phyloP scores from a whole-genome alignment of 2,329 filamentous ascomycete species.

The Ophiostoma sp. region DNA sequence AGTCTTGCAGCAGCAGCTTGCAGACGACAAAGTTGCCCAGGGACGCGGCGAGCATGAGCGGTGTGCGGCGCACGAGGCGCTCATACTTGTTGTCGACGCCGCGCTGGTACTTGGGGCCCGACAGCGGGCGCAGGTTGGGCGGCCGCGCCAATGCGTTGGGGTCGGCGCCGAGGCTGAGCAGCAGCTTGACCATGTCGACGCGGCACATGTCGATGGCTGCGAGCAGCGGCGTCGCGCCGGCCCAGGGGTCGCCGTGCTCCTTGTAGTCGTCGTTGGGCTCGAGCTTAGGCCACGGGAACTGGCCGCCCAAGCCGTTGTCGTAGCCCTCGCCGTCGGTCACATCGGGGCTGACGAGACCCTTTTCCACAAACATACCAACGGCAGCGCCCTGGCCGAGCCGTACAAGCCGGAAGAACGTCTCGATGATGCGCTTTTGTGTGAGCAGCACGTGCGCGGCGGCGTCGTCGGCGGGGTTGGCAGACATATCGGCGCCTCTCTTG shows the following conservation, averaged over 20 bases:
- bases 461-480: not conserved
- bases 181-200: constrained; percentile 33
- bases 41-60: constrained; percentile 42
- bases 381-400: constrained; percentile 28
- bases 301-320: not conserved
- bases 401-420: constrained; percentile 18
- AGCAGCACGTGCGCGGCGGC: constrained; percentile 20
- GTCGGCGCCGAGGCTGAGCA: constrained; percentile 35
- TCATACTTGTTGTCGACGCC: constrained; percentile 6
- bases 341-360: constrained; percentile 38
- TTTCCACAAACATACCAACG: constrained; percentile 32
- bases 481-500: not conserved
- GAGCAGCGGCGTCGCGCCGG: constrained; percentile 35
- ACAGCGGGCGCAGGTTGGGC: not conserved
- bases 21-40: constrained; percentile 39
- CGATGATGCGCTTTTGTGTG: constrained; percentile 23
- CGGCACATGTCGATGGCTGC: constrained; percentile 33
- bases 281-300: not conserved
- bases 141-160: constrained; percentile 31
- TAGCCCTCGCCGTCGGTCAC: constrained; percentile 27
- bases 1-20: constrained; percentile 38
- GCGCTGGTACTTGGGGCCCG: not conserved
- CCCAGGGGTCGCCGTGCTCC: constrained; percentile 10
- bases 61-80: constrained; percentile 36
- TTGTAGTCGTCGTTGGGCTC: not conserved